Evolutionary conservation across 164 flowering plant genomes (phyloP), one percentile per base, ranked within the genome.

Genomic region (Chloranthus sessilifolius): DNA sequence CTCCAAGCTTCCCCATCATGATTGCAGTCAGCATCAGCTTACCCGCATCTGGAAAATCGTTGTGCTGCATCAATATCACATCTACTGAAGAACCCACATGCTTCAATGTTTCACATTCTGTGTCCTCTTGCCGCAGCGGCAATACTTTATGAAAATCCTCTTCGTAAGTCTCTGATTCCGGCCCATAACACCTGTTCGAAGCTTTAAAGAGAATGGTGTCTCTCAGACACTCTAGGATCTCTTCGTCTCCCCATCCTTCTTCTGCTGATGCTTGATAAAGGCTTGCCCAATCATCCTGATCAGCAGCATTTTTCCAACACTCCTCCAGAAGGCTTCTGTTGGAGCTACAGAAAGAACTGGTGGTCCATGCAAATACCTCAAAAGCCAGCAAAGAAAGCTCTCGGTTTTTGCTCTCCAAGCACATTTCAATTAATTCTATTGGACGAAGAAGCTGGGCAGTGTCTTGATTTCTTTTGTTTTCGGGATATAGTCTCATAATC

Each of bases 361-460:
- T 82, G 17, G 99, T 89, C 90, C 92, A 89, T n/a, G 95, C 91
- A 74, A 89, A 89, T 21, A 89, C 72, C 43, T 86, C 96, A 60
- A 94, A 86, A 17, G 86, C 82, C 50, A 43, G 68, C 69, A 86
- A 55, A 4, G 77, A 60, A 2, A 81, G 88, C 62, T 74, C 78
- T 39, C 73, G 69, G 29, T 44, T 67, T 26, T 64, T 68, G 34
- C 68, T 64, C 42, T 69, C 62, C 15, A 94, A 74, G 70, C 97
- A 94, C 47, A 81, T 53, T 52, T 73, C 67, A 19, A 89, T 79
- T 16, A 92, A 75, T 43, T 82, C 88, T 41, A 67, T 66, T 0
- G 95, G 95, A 47, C 72, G 74, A 7, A 86, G 76, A 28, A 86
- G 91, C 25, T 62, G 48, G 45, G 55, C 77, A n/a, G 67, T 53